Evolutionary conservation across 2,329 filamentous ascomycete genomes (phyloP).

Genomic region (Botrytis pseudocinerea): DNA sequence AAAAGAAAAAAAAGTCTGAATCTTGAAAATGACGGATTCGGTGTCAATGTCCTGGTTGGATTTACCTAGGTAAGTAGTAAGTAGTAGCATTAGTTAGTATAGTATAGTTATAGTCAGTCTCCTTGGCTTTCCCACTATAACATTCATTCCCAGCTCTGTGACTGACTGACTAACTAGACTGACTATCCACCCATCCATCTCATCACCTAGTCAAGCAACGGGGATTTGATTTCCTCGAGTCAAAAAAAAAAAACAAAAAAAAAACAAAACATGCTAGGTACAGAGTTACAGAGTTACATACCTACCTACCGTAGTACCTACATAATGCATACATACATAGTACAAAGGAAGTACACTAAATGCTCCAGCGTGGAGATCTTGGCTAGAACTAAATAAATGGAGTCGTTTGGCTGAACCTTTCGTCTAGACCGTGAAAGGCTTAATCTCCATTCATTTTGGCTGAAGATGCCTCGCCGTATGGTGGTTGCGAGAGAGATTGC

Average conservation of each 20-base stretch:
- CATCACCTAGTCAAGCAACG: background rate
- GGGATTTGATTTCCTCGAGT: background rate
- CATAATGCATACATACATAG: too few species aligned
- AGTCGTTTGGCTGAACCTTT: background rate
- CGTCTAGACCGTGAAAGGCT: conserved; percentile 12
- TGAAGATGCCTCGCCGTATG: background rate
- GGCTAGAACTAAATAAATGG: background rate
- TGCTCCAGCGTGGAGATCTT: background rate
- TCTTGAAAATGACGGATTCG: background rate
- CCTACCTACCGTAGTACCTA: too few species aligned
- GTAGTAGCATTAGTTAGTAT: background rate
- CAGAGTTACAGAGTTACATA: background rate
- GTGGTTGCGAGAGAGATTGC: background rate
- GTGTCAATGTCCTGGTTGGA: background rate
- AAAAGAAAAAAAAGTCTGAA: background rate
- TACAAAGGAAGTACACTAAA: background rate
- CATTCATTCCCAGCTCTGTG: background rate
- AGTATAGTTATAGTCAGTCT: background rate
- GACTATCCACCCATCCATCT: background rate
- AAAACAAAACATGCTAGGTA: too few species aligned
- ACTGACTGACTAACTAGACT: background rate
- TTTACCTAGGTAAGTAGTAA: background rate
- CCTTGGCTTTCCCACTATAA: background rate
- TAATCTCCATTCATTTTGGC: background rate
- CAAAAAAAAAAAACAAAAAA: background rate